A percentile compares a stretch with the other conserved stretches of the same genome.
Evolutionary conservation across 768 basidiomycete genomes (phyloP).

Genomic region (Cyathus striatus): DNA sequence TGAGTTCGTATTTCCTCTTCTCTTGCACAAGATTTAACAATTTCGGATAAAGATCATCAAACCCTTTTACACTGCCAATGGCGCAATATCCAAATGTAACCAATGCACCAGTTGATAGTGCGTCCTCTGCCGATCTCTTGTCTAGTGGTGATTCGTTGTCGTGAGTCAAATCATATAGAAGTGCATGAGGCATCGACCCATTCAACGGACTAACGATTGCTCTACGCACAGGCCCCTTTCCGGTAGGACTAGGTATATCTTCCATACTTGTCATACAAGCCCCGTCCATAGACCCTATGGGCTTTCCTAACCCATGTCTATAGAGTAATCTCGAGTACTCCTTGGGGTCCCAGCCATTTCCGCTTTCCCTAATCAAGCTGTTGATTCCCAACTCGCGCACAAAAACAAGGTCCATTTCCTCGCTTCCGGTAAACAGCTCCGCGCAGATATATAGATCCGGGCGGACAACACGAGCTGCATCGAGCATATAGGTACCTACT

Average conservation of each 20-base stretch:
- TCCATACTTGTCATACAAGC: constrained; percentile 76
- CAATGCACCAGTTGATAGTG: constrained; percentile 91
- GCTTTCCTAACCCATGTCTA: constrained; percentile 87
- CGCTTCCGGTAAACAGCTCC: constrained; percentile 93
- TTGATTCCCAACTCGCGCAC: constrained; percentile 92
- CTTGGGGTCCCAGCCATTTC: constrained; percentile 86
- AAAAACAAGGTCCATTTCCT: constrained; percentile 89
- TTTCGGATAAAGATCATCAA: constrained; percentile 96
- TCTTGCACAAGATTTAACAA: constrained; percentile 87
- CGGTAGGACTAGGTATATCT: constrained; percentile 77
- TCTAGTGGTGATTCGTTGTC: constrained; percentile 92
- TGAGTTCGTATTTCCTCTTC: constrained; percentile 71
- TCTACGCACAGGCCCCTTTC: constrained; percentile 71
- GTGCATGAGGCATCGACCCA: constrained; percentile 87
- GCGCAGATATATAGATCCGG: constrained; percentile 96
- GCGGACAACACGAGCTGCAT: constrained; percentile 82
- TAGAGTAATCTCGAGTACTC: constrained; percentile 88
- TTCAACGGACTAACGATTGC: constrained; percentile 76
- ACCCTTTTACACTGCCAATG: constrained; percentile 92
- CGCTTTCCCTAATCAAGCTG: constrained; percentile 91
- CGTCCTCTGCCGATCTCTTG: constrained; percentile 92
- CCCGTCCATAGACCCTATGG: constrained; percentile 93
- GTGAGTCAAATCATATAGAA: constrained; percentile 94
- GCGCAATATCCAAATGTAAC: constrained; percentile 87
- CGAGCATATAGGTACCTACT: constrained; percentile 94